A percentile compares a stretch with the other conserved stretches of the same genome.
Conservation (phyloP, 2,329 filamentous ascomycete species). For the Geosmithia morbida region DNA sequence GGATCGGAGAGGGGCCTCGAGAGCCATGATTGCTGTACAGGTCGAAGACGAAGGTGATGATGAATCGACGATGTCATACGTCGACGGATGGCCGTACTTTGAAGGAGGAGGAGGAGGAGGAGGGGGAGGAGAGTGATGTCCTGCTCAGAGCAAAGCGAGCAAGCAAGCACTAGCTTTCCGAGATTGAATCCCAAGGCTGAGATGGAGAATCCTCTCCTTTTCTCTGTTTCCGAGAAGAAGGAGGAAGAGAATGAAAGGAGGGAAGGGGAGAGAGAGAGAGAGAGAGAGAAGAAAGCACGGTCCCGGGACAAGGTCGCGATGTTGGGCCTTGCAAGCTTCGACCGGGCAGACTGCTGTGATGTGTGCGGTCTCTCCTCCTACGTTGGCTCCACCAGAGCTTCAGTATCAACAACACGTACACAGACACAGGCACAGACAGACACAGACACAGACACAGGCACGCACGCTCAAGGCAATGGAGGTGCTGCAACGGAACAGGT, state of each 20-base stretch:
- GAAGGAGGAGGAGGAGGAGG: not conserved
- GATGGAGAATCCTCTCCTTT: too few species aligned
- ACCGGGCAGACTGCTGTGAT: not conserved
- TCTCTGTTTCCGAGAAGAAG: too few species aligned
- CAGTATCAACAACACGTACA: too few species aligned
- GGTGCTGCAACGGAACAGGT: too few species aligned
- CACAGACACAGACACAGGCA: too few species aligned
- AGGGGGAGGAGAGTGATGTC: too few species aligned
- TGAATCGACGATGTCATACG: not conserved
- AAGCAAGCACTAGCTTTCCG: not conserved
- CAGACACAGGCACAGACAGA: too few species aligned
- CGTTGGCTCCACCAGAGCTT: too few species aligned
- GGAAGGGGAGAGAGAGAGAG: not conserved
- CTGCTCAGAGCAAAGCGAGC: not conserved
- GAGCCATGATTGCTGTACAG: constrained; percentile 12
- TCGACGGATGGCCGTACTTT: not conserved
- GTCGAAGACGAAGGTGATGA: not conserved
- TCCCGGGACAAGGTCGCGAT: not conserved
- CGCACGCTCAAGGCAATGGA: not conserved
- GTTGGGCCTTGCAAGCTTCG: not conserved
- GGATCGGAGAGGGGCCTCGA: constrained; percentile 42
- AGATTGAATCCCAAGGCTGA: not conserved
- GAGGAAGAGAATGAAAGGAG: not conserved
- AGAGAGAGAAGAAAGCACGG: not conserved
- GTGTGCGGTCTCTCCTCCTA: too few species aligned